Evolutionary conservation across 2,329 filamentous ascomycete genomes (phyloP), one percentile per base, ranked within the genome.

Genomic region (Grosmannia clavigera): DNA sequence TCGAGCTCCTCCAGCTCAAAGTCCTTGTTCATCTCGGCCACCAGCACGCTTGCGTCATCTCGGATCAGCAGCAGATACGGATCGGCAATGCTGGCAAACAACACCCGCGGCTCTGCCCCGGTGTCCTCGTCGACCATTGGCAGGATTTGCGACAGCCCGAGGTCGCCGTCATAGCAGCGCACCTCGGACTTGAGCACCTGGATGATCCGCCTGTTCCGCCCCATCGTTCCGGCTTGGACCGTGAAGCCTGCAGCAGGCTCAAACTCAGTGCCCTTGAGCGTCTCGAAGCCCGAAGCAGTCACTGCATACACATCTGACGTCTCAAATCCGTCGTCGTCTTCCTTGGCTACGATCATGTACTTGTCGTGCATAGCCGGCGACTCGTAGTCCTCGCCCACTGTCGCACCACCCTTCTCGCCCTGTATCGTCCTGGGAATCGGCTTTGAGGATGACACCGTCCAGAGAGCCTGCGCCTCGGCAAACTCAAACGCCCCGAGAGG

Each of bases 111-210:
- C 67, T 96, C 90, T 25, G 82, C 85, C 14, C 88, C 91, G 0
- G 86, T 92, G 64, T 94, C 89, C 67, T 96, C 94, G 67, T 97
- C 94, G 63, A 90, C 82, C 81, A 97, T 90, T 0, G 92, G 90
- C 57, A 96, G 81, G 59, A 99, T 97, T 68, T 97, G 92, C 54
- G 86, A 86, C 58, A 99, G 80, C 12, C 87, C 89, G 61, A 99
- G 81, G 71, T 95, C 90, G 72, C 86, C 86, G 70, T 97, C 92
- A 67, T 96, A 99, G 63, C 87, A 92, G 61, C 92, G 82, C 29
- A 97, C 84, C 68, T 97, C 92, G 1, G 85, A 90, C 64, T 86
- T 88, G 58, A 96, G 78, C 2, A 96, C 86, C 69, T 97, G 94
- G 19, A 97, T 86, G 40, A 97, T 85, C 61, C 90, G 84, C 69